These are phyloP conservation scores for Lolium rigidum DNA, from an alignment of 176 grass and related monocot species.

Conservation along the genomic window DNA sequence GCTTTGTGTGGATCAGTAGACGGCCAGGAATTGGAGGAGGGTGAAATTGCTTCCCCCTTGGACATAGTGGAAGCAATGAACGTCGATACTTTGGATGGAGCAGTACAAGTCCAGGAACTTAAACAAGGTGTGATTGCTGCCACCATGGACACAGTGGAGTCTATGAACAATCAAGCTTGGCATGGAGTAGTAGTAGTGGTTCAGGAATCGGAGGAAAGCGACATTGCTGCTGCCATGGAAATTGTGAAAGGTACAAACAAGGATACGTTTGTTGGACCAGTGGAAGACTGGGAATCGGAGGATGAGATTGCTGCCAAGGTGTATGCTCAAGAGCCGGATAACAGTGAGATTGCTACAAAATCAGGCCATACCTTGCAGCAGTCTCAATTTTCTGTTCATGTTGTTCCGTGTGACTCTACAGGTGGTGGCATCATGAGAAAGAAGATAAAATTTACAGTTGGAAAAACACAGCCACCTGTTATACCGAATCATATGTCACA, in stretches of 20 bases:
- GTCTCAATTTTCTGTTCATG: neutral
- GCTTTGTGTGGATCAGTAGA: too few species aligned
- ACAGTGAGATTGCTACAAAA: neutral
- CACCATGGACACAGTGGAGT: neutral
- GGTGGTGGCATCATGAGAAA: neutral
- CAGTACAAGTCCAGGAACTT: slow-evolving; percentile 3
- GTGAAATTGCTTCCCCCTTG: neutral
- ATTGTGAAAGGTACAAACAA: neutral
- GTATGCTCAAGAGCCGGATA: neutral
- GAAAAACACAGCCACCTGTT: slow-evolving; percentile 7
- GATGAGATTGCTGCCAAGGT: neutral
- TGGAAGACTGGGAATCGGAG: neutral
- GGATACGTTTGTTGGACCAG: neutral
- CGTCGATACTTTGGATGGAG: neutral
- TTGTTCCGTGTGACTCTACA: neutral
- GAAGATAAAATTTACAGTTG: neutral
- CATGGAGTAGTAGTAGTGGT: neutral
- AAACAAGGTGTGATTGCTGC: slow-evolving; percentile 20
- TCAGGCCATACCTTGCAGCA: neutral
- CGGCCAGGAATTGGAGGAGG: neutral
- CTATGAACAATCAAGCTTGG: neutral
- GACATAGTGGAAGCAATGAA: neutral
- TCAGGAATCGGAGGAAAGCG: neutral
- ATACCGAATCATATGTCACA: slow-evolving; percentile 21
- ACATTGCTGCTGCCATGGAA: neutral